These are phyloP conservation scores for Torrubiellomyces zombiae DNA, from an alignment of 2,329 filamentous ascomycete species.

Conservation along the genomic window DNA sequence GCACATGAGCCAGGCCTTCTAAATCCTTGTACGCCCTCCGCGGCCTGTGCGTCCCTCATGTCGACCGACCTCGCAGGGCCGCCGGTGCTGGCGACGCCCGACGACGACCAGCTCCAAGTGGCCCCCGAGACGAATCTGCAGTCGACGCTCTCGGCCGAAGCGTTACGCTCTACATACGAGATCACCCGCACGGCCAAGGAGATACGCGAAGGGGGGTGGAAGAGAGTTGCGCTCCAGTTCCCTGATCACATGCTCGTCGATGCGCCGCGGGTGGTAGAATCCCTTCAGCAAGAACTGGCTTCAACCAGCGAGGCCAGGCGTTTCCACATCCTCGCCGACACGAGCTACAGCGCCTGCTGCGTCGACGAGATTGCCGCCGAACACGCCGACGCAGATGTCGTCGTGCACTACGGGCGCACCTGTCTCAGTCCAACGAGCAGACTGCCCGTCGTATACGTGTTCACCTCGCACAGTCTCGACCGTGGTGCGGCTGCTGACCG, in stretches of 20 bases:
- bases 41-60: constrained; percentile 16
- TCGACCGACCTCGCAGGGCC: constrained; percentile 30
- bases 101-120: constrained; percentile 40
- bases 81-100: constrained; percentile 48
- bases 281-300: constrained; percentile 17
- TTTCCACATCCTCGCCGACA: constrained; percentile 82
- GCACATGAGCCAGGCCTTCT: not conserved
- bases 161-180: constrained; percentile 67
- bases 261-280: constrained; percentile 61
- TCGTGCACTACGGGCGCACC: constrained; percentile 85
- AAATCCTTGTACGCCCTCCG: not conserved
- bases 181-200: constrained; percentile 63
- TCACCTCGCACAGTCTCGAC: constrained; percentile 58
- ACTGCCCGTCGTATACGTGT: constrained; percentile 79
- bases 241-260: constrained; percentile 85
- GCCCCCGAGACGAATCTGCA: constrained; percentile 17
- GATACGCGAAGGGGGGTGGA: constrained; percentile 56
- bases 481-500: constrained; percentile 35
- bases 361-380: constrained; percentile 95
- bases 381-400: constrained; percentile 76
- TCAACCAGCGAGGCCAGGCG: constrained; percentile 10
- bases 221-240: constrained; percentile 78
- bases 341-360: constrained; percentile 92
- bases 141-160: constrained; percentile 38
- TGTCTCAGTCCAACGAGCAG: constrained; percentile 82